Percentiles rank a stretch among this genome's conserved stretches.
Conservation (phyloP, 768 basidiomycete species). For the Trametes cingulata region DNA sequence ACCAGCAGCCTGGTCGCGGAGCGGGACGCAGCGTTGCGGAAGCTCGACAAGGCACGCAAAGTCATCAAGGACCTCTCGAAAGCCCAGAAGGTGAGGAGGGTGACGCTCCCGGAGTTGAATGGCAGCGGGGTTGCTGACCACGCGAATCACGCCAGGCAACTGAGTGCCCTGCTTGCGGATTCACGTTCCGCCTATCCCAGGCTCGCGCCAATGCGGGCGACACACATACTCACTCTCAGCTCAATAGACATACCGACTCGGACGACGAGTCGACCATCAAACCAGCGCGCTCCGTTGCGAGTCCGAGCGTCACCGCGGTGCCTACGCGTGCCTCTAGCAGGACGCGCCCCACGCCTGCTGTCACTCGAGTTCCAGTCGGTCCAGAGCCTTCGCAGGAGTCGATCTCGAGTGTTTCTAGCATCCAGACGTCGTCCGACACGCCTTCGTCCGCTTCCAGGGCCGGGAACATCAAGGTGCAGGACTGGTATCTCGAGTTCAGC, state of each 20-base stretch:
- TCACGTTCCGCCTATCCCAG: neutral
- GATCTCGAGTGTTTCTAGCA: neutral
- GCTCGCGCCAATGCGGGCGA: neutral
- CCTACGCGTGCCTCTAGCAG: neutral
- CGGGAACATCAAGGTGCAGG: neutral
- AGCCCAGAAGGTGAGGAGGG: slow-evolving; percentile 40
- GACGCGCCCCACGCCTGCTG: too few species aligned
- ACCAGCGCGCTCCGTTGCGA: neutral
- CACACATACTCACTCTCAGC: neutral
- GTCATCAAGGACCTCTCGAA: slow-evolving; percentile 45
- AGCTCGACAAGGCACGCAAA: slow-evolving; percentile 35
- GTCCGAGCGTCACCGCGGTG: neutral
- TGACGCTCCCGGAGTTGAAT: too few species aligned
- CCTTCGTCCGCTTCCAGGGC: neutral
- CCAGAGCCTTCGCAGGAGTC: neutral
- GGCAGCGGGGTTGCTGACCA: neutral
- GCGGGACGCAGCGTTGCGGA: slow-evolving; percentile 31
- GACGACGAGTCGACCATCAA: slow-evolving; percentile 10
- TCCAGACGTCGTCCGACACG: neutral
- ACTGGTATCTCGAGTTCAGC: slow-evolving; percentile 43
- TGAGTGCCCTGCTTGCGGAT: neutral
- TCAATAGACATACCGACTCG: neutral
- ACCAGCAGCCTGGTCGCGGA: slow-evolving; percentile 32
- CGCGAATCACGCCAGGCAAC: neutral
- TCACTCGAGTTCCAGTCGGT: neutral